Evolutionary conservation across 768 basidiomycete genomes (phyloP).

Genomic region (Leccinum subtestaceum): DNA sequence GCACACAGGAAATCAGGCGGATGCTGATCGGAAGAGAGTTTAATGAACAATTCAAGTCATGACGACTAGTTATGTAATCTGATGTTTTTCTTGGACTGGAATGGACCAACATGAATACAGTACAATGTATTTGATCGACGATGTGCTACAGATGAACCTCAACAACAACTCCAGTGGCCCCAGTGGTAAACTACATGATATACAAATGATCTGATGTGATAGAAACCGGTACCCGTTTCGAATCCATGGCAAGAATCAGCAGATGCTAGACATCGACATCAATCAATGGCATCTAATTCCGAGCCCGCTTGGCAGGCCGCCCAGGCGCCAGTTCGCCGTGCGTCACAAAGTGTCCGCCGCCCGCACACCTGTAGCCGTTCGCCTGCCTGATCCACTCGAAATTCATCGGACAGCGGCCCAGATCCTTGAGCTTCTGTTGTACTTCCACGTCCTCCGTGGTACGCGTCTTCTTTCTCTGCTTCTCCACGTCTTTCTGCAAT

Average conservation of each 20-base stretch:
- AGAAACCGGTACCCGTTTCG: too few species aligned
- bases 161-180: too few species aligned
- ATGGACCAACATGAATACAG: background rate
- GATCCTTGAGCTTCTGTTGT: background rate
- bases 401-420: background rate
- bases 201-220: too few species aligned
- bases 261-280: too few species aligned
- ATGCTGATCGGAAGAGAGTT: slow-evolving; percentile 95
- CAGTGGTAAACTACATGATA: too few species aligned
- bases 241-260: too few species aligned
- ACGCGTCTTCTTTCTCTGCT: background rate
- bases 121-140: background rate
- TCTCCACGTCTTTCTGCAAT: background rate
- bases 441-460: background rate
- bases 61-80: background rate
- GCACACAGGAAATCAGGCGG: slow-evolving; percentile 91
- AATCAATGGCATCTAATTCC: too few species aligned
- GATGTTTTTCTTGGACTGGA: background rate
- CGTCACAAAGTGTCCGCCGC: background rate
- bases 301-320: background rate
- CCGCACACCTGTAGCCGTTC: background rate
- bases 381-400: background rate
- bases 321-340: background rate
- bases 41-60: slow-evolving; percentile 59
- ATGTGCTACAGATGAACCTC: background rate